Evolutionary conservation across 1,284 basidiomycete species (phyloP).

Genomic region (Mycena citricolor): DNA sequence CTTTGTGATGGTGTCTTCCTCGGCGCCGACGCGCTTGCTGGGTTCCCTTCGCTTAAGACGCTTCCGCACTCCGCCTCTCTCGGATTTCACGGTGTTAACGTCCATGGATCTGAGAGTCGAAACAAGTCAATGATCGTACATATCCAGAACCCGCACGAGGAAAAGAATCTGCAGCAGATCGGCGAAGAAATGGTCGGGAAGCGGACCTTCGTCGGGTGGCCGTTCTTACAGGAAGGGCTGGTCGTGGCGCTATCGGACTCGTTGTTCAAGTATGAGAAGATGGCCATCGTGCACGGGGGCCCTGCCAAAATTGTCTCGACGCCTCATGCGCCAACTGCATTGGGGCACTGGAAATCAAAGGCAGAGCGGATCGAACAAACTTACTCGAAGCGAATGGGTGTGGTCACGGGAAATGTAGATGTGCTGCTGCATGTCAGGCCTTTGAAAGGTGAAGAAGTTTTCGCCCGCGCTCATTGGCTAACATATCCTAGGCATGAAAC

Average conservation of each 20-base stretch:
- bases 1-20: conserved; percentile 88
- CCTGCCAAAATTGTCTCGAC: conserved; percentile 63
- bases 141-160: conserved; percentile 76
- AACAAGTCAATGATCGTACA: conserved; percentile 93
- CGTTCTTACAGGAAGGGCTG: conserved; percentile 90
- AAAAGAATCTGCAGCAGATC: conserved; percentile 68
- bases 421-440: conserved; percentile 82
- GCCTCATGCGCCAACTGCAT: conserved; percentile 67
- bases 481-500: conserved; percentile 68
- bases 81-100: conserved; percentile 88
- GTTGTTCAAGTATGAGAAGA: conserved; percentile 84
- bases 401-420: conserved; percentile 82
- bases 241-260: conserved; percentile 88
- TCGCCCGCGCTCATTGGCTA: conserved; percentile 1
- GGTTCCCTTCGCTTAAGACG: conserved; percentile 94
- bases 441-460: conserved; percentile 68
- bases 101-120: conserved; percentile 87
- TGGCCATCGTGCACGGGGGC: conserved; percentile 52
- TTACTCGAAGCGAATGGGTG: conserved; percentile 90
- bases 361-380: conserved; percentile 79
- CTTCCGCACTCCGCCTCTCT: conserved; percentile 79
- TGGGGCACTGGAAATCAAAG: conserved; percentile 74
- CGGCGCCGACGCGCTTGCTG: conserved; percentile 85
- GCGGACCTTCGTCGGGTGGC: conserved; percentile 87
- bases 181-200: conserved; percentile 77